phyloP scores from a whole-genome alignment of 2,329 filamentous ascomycete species.

The Xylariaceae sp. region DNA sequence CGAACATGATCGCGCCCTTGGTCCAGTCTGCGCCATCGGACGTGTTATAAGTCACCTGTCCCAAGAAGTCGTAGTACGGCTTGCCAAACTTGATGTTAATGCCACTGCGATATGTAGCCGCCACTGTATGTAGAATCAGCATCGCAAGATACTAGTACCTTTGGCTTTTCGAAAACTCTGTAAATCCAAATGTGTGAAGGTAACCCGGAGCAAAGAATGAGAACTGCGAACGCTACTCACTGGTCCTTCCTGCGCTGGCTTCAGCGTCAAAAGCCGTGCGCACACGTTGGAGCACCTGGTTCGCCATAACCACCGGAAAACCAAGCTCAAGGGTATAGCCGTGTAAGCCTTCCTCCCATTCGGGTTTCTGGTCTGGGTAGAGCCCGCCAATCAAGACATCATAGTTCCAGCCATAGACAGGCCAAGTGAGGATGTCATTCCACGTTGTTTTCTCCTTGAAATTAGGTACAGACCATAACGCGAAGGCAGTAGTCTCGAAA shows the following conservation, averaged over 20 bases:
- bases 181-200: too few relatives aligned
- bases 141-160: too few relatives aligned
- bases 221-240: slow-evolving; percentile 8
- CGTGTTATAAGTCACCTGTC: slow-evolving; percentile 55
- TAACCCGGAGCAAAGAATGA: background rate
- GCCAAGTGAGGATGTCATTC: slow-evolving; percentile 50
- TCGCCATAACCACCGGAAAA: slow-evolving; percentile 56
- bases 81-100: slow-evolving; percentile 61
- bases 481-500: slow-evolving; percentile 56
- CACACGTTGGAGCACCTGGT: slow-evolving; percentile 55
- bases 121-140: slow-evolving; percentile 47
- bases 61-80: slow-evolving; percentile 55
- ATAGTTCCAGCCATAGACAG: slow-evolving; percentile 60
- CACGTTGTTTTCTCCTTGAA: slow-evolving; percentile 58
- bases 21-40: slow-evolving; percentile 55
- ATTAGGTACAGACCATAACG: slow-evolving; percentile 56
- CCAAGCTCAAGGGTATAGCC: slow-evolving; percentile 58
- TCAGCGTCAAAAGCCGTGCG: slow-evolving; percentile 56
- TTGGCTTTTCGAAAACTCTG: too few relatives aligned
- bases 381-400: slow-evolving; percentile 59
- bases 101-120: slow-evolving; percentile 56
- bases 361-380: slow-evolving; percentile 53
- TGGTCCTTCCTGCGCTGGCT: slow-evolving; percentile 26
- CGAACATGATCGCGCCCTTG: slow-evolving; percentile 59
- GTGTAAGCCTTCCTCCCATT: slow-evolving; percentile 57